Evolutionary conservation across 2,329 filamentous ascomycete genomes (phyloP).

Genomic region (Colletotrichum orchidophilum): DNA sequence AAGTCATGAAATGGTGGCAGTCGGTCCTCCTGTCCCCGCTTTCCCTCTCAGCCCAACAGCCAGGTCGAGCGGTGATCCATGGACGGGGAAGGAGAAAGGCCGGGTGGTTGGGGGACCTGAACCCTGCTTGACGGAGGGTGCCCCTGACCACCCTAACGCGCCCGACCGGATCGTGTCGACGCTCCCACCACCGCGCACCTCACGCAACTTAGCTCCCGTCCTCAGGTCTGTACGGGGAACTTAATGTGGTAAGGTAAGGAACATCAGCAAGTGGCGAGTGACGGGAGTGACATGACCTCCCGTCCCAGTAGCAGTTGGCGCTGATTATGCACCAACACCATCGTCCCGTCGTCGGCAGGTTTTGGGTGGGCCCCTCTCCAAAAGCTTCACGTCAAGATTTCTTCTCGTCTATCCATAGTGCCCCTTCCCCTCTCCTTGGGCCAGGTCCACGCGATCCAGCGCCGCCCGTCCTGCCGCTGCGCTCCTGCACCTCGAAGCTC

Average conservation of each 20-base stretch:
- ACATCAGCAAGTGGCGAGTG: too few species aligned
- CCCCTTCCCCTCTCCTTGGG: not conserved
- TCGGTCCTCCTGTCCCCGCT: not conserved
- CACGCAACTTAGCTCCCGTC: too few species aligned
- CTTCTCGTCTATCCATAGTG: too few species aligned
- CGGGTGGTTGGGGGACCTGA: conserved; percentile 20
- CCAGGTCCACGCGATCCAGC: not conserved
- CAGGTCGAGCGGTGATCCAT: conserved; percentile 18
- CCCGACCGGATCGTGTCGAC: not conserved
- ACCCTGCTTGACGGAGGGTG: conserved; percentile 16
- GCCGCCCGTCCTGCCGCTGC: conserved; percentile 13
- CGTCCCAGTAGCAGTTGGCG: not conserved
- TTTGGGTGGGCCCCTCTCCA: not conserved
- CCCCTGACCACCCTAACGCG: conserved; percentile 16
- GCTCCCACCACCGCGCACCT: not conserved
- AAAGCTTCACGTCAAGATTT: not conserved
- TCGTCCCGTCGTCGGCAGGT: not conserved
- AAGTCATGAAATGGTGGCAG: not conserved
- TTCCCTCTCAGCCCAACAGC: not conserved
- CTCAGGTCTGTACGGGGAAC: too few species aligned
- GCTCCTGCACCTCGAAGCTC: not conserved
- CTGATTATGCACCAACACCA: not conserved
- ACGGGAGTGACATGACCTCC: not conserved
- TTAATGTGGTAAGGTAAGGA: too few species aligned
- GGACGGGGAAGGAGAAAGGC: conserved; percentile 3